phyloP scores from a whole-genome alignment of 192 early-diverging fungal genomes.

The Coemansia sp. region DNA sequence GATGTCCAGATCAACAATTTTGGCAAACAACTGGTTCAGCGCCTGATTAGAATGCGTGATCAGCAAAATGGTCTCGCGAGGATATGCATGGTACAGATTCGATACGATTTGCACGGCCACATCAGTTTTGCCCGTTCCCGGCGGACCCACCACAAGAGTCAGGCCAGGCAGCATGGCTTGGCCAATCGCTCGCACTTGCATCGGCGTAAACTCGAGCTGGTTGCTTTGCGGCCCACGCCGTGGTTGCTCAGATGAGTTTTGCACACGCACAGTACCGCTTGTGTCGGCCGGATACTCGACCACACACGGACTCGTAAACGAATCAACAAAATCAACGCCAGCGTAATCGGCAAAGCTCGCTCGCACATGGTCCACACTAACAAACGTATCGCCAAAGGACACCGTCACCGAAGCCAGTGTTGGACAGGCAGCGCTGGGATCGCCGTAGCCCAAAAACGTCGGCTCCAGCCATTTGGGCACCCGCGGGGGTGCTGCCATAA shows the following conservation, averaged over 20 bases:
- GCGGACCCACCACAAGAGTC: slow-evolving; percentile 94
- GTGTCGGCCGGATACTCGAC: slow-evolving; percentile 61
- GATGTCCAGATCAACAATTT: slow-evolving; percentile 88
- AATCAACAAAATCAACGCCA: background rate
- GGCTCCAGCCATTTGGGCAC: slow-evolving; percentile 92
- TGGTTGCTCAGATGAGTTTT: slow-evolving; percentile 60
- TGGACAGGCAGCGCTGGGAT: slow-evolving; percentile 61
- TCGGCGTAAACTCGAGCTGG: slow-evolving; percentile 78
- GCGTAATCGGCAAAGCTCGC: slow-evolving; percentile 59
- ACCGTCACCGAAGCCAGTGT: slow-evolving; percentile 57
- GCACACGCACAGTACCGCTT: slow-evolving; percentile 50
- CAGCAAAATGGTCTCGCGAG: slow-evolving; percentile 85
- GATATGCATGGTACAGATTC: slow-evolving; percentile 91
- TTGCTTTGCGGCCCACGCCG: slow-evolving; percentile 69
- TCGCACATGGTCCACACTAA: slow-evolving; percentile 74
- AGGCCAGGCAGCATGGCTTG: slow-evolving; percentile 85
- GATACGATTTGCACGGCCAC: slow-evolving; percentile 95
- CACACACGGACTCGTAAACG: slow-evolving; percentile 65
- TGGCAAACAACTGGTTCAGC: slow-evolving; percentile 98
- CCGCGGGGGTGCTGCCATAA: slow-evolving; percentile 60
- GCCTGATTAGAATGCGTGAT: slow-evolving; percentile 98
- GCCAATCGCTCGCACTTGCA: slow-evolving; percentile 82
- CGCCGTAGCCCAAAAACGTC: slow-evolving; percentile 94
- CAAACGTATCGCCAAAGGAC: slow-evolving; percentile 86
- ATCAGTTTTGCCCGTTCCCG: slow-evolving; percentile 98